Conservation (phyloP, 345 rosid species). For the Aethionema arabicum region DNA sequence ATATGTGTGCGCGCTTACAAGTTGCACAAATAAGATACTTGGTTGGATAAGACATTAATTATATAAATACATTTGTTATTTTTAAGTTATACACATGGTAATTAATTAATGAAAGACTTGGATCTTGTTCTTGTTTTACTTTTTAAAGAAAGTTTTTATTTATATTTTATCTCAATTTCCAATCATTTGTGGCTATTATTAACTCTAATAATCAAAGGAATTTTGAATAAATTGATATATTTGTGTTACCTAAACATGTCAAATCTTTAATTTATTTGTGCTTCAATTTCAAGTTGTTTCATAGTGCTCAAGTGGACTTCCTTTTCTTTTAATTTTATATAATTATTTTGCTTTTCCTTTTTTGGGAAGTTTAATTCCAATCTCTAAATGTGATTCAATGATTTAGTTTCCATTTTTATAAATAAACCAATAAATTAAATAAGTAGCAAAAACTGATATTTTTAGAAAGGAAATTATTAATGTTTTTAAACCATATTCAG, state of each 20-base stretch:
- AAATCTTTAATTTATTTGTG: slow-evolving; percentile 1
- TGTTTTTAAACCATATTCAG: too few species aligned
- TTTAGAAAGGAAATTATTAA: not conserved
- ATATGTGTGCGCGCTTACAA: slow-evolving; percentile 14
- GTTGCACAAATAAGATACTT: slow-evolving; percentile 22
- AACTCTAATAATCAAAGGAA: not conserved
- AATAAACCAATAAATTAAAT: not conserved
- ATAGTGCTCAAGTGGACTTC: slow-evolving; percentile 30
- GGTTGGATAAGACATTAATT: slow-evolving; percentile 4
- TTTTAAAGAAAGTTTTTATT: not conserved
- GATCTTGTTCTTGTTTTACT: slow-evolving; percentile 11
- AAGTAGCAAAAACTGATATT: not conserved
- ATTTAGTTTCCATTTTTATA: slow-evolving; percentile 8
- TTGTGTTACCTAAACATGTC: not conserved
- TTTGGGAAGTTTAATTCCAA: not conserved
- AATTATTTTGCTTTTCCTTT: slow-evolving; percentile 3
- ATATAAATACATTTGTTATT: slow-evolving; percentile 2
- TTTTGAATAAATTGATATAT: slow-evolving; percentile 3
- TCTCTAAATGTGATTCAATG: slow-evolving; percentile 17
- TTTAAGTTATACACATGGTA: not conserved
- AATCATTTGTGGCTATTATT: slow-evolving; percentile 1
- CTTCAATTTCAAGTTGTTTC: slow-evolving; percentile 25
- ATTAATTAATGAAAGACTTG: not conserved
- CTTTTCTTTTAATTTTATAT: not conserved
- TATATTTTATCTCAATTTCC: not conserved